phyloP scores from a whole-genome alignment of 2,329 filamentous ascomycete species.

The Trichoderma sp. region DNA sequence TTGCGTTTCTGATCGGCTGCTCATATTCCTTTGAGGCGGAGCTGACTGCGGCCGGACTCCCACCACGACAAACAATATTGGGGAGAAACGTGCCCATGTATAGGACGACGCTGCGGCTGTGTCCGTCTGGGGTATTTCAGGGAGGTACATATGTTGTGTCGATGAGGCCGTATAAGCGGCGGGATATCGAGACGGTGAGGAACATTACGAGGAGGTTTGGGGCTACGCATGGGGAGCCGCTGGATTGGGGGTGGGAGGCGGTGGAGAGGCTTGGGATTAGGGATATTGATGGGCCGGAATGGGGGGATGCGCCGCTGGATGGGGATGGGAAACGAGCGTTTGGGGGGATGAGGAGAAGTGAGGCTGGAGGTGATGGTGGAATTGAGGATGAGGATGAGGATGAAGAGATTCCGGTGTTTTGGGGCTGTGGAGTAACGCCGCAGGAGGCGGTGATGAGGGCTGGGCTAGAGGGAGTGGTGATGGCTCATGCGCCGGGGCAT shows the following conservation, averaged over 20 bases:
- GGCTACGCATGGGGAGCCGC: conserved; percentile 65
- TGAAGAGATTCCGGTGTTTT: conserved; percentile 58
- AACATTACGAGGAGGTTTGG: conserved; percentile 58
- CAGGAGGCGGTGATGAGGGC: conserved; percentile 66
- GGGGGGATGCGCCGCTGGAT: conserved; percentile 55
- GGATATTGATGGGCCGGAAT: conserved; percentile 58
- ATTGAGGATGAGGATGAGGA: conserved; percentile 38
- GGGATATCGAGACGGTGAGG: conserved; percentile 57
- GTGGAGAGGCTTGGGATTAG: conserved; percentile 56
- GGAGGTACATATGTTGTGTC: conserved; percentile 61
- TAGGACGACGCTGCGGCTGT: conserved; percentile 58
- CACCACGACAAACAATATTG: conserved; percentile 54
- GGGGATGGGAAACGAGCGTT: conserved; percentile 44
- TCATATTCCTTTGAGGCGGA: conserved; percentile 66
- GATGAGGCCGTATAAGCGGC: conserved; percentile 61
- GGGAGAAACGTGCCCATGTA: conserved; percentile 65
- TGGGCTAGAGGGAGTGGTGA: conserved; percentile 56
- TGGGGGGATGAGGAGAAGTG: conserved; percentile 35
- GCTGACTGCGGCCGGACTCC: conserved; percentile 53
- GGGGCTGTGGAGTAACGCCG: conserved; percentile 69
- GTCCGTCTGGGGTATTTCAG: conserved; percentile 62
- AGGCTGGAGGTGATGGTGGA: conserved; percentile 33
- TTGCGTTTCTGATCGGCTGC: conserved; percentile 67
- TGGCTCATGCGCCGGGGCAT: conserved; percentile 65
- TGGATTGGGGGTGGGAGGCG: conserved; percentile 68